These are phyloP conservation scores for Mycena latifolia DNA, from an alignment of 768 basidiomycete genomes.

Conservation along the genomic window DNA sequence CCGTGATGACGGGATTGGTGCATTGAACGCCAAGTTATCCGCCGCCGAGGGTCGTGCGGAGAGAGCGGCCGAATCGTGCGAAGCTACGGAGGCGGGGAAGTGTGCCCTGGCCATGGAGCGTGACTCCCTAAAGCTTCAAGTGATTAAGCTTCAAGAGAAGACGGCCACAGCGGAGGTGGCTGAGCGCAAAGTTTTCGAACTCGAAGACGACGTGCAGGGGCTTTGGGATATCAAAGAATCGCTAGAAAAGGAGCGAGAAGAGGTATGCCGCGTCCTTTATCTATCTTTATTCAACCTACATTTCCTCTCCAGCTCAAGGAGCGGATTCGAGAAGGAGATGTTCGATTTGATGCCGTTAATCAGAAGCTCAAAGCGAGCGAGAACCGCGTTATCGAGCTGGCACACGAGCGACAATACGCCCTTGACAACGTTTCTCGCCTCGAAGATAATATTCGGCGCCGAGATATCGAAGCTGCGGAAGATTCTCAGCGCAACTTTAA, in stretches of 20 bases:
- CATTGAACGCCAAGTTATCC: constrained; percentile 72
- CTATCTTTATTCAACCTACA: background rate
- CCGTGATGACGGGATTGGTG: constrained; percentile 58
- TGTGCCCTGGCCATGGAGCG: constrained; percentile 54
- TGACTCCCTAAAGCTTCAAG: constrained; percentile 52
- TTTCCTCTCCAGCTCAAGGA: constrained; percentile 58
- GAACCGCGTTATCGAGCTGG: constrained; percentile 60
- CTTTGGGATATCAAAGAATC: constrained; percentile 62
- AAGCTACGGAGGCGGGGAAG: constrained; percentile 52
- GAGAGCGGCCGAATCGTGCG: constrained; percentile 58
- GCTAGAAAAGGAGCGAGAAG: constrained; percentile 65
- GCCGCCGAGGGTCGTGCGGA: constrained; percentile 77
- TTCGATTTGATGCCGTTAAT: constrained; percentile 61
- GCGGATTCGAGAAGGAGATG: constrained; percentile 63
- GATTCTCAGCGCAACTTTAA: constrained; percentile 59
- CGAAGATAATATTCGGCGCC: constrained; percentile 66
- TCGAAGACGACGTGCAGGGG: constrained; percentile 69
- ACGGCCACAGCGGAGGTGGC: constrained; percentile 61
- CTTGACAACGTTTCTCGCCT: constrained; percentile 66
- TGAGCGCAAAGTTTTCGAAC: constrained; percentile 66
- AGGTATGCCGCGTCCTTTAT: constrained; percentile 52
- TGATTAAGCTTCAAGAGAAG: constrained; percentile 56
- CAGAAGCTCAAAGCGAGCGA: constrained; percentile 65
- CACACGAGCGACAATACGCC: constrained; percentile 67
- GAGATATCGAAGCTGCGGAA: constrained; percentile 64